Conservation (phyloP, 2,329 filamentous ascomycete genomes). For the Ophiostoma sp. region DNA sequence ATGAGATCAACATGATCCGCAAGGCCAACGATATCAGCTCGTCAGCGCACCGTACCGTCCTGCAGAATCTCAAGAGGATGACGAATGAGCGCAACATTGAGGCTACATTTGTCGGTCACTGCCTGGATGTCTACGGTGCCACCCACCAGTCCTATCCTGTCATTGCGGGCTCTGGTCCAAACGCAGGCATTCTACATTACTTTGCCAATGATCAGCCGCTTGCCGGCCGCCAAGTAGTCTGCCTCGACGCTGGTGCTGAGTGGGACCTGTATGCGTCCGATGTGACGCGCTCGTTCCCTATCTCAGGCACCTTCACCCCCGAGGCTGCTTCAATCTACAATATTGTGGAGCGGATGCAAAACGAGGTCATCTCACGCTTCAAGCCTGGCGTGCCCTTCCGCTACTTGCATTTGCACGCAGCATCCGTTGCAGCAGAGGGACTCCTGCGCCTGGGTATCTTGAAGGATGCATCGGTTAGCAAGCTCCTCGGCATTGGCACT, state of each 20-base stretch:
- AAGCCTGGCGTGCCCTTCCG: slow-evolving; percentile 65
- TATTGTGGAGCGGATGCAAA: slow-evolving; percentile 76
- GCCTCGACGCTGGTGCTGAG: slow-evolving; percentile 84
- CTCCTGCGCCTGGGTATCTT: slow-evolving; percentile 68
- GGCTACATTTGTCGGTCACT: slow-evolving; percentile 67
- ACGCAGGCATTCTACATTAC: slow-evolving; percentile 84
- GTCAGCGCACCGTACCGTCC: slow-evolving; percentile 67
- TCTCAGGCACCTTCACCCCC: slow-evolving; percentile 61
- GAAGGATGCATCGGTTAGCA: slow-evolving; percentile 51
- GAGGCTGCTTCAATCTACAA: slow-evolving; percentile 70
- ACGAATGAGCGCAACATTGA: slow-evolving; percentile 79
- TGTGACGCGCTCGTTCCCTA: slow-evolving; percentile 80
- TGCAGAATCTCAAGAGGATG: slow-evolving; percentile 56
- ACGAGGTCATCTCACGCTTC: slow-evolving; percentile 62
- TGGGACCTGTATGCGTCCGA: slow-evolving; percentile 82
- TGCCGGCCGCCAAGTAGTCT: slow-evolving; percentile 62
- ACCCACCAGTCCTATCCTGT: slow-evolving; percentile 77
- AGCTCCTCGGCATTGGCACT: slow-evolving; percentile 49
- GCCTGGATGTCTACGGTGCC: slow-evolving; percentile 61
- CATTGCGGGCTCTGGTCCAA: slow-evolving; percentile 81
- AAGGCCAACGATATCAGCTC: slow-evolving; percentile 76
- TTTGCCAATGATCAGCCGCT: slow-evolving; percentile 70
- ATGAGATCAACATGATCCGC: slow-evolving; percentile 76
- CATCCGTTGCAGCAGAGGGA: slow-evolving; percentile 64
- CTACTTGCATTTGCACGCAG: slow-evolving; percentile 66